phyloP scores from a whole-genome alignment of 306 rosid species.

The Sphenostylis stenocarpa region DNA sequence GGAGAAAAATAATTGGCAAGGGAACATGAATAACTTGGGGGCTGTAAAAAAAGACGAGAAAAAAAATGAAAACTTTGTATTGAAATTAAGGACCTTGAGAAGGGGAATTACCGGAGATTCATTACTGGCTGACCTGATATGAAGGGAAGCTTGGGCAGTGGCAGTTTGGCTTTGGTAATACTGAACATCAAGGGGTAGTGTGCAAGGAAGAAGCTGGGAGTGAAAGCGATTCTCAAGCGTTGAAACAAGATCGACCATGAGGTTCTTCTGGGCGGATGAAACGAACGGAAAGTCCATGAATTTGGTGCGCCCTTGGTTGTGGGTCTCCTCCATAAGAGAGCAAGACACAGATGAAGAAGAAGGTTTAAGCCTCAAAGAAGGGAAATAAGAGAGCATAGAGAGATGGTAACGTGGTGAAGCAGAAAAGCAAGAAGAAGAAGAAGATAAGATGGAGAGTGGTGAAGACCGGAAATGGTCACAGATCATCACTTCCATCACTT shows the following conservation, averaged over 20 bases:
- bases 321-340: constrained; percentile 44
- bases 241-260: constrained; percentile 67
- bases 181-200: constrained; percentile 65
- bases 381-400: not conserved
- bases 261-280: constrained; percentile 57
- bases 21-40: not conserved
- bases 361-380: constrained; percentile 26
- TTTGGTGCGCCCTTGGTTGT: constrained; percentile 37
- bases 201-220: constrained; percentile 70
- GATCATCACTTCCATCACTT: constrained; percentile 35
- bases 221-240: constrained; percentile 55
- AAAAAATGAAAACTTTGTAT: not conserved
- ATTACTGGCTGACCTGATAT: constrained; percentile 50
- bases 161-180: constrained; percentile 45
- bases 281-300: constrained; percentile 69
- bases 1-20: not conserved
- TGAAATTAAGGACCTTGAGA: not conserved
- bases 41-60: not conserved
- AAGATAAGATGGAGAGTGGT: constrained; percentile 34
- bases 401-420: not conserved
- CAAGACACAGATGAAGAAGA: constrained; percentile 26
- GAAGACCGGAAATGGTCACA: constrained; percentile 18
- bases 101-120: constrained; percentile 51
- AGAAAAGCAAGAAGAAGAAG: constrained; percentile 33
- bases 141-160: constrained; percentile 58